phyloP scores from a whole-genome alignment of 306 rosid species.

The Alnus glutinosa region DNA sequence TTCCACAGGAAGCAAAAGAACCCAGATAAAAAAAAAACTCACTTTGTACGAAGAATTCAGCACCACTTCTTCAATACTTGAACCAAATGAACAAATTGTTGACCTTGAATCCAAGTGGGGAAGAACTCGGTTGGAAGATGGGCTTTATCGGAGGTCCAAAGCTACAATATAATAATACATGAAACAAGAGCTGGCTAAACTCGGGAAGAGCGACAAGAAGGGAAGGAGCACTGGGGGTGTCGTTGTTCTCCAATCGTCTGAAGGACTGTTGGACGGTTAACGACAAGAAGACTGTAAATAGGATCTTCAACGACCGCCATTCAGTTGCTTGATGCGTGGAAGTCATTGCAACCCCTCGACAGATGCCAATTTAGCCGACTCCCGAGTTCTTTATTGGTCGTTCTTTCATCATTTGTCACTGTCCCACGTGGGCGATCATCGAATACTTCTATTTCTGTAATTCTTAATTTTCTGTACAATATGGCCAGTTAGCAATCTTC shows the following conservation, averaged over 20 bases:
- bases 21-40: constrained; percentile 33
- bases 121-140: neutral
- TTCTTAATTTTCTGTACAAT: no score
- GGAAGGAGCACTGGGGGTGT: constrained; percentile 9
- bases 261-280: constrained; percentile 20
- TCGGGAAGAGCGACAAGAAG: neutral
- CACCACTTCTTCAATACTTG: constrained; percentile 12
- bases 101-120: neutral
- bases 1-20: constrained; percentile 11
- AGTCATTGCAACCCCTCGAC: neutral
- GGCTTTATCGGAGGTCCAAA: neutral
- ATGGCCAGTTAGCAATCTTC: no score
- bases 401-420: no score
- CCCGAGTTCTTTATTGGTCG: no score
- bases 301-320: constrained; percentile 30
- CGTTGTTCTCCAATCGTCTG: constrained; percentile 16
- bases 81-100: neutral
- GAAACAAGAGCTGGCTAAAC: neutral
- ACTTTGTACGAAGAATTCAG: constrained; percentile 14
- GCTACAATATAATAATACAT: neutral
- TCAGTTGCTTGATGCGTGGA: neutral
- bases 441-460: no score
- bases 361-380: neutral
- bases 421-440: no score
- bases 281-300: constrained; percentile 29